Percentiles rank a stretch among this genome's conserved stretches.
These are phyloP conservation scores for Daldinia bambusicola DNA, from an alignment of 495 filamentous ascomycete species.

Conservation along the genomic window DNA sequence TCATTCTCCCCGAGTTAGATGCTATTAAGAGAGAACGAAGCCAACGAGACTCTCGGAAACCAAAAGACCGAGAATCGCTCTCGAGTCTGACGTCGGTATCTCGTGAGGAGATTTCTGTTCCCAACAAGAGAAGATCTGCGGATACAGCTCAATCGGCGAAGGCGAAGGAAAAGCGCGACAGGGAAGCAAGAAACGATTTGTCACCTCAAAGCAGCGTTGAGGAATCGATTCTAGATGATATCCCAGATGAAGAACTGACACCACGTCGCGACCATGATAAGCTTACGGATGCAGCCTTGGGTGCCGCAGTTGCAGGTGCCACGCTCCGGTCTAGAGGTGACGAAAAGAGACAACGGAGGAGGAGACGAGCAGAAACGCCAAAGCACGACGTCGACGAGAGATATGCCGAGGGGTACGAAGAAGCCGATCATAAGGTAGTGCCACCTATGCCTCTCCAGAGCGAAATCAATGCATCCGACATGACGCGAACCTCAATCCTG, in stretches of 20 bases:
- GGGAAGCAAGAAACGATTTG: constrained; percentile 69
- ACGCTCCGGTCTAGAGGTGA: constrained; percentile 51
- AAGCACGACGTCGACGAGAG: constrained; percentile 52
- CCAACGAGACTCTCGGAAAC: constrained; percentile 64
- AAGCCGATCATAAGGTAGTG: constrained; percentile 50
- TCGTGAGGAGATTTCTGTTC: constrained; percentile 62
- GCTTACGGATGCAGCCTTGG: constrained; percentile 53
- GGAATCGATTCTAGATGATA: constrained; percentile 51
- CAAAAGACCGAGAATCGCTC: constrained; percentile 59
- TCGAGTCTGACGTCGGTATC: constrained; percentile 68
- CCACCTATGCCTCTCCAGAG: constrained; percentile 88
- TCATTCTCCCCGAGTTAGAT: constrained; percentile 92
- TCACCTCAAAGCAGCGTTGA: constrained; percentile 56
- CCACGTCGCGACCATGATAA: constrained; percentile 53
- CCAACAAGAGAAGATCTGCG: constrained; percentile 56
- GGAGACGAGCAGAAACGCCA: constrained; percentile 56
- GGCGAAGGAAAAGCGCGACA: constrained; percentile 54
- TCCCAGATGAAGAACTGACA: constrained; percentile 52
- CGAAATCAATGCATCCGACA: constrained; percentile 81
- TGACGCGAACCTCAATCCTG: constrained; percentile 89
- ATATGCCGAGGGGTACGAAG: constrained; percentile 53
- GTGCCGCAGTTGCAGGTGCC: constrained; percentile 50
- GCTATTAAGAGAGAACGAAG: constrained; percentile 90
- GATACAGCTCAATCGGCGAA: constrained; percentile 52
- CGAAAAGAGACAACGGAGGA: constrained; percentile 57